Conservation (phyloP, 164 flowering plant species). For the Nelumbo lutea region DNA sequence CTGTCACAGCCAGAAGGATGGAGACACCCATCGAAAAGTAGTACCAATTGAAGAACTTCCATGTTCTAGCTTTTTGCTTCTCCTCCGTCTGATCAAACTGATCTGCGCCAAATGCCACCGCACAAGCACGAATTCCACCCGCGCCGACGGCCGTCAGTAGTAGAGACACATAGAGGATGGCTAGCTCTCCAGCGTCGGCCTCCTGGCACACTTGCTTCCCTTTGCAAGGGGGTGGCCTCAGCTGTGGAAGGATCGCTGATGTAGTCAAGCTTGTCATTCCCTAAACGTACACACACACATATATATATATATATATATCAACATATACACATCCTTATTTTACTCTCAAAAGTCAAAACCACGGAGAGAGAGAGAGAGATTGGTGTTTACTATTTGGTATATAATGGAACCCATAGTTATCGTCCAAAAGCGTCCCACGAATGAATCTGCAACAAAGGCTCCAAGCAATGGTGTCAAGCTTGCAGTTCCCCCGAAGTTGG, state of each 20-base stretch:
- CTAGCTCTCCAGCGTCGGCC: slow-evolving; percentile 23
- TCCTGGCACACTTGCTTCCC: slow-evolving; percentile 9
- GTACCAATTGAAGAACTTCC: slow-evolving; percentile 39
- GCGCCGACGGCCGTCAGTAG: slow-evolving; percentile 45
- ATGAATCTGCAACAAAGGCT: slow-evolving; percentile 63
- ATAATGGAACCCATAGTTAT: slow-evolving; percentile 40
- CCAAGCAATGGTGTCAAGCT: slow-evolving; percentile 42
- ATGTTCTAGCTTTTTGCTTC: slow-evolving; percentile 21
- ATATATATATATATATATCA: neutral
- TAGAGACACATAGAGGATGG: slow-evolving; percentile 26
- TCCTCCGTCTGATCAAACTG: slow-evolving; percentile 26
- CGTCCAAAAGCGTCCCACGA: slow-evolving; percentile 51
- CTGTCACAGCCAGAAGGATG: slow-evolving; percentile 24
- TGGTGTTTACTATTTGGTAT: slow-evolving; percentile 38
- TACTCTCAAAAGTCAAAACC: neutral
- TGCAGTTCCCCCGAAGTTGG: slow-evolving; percentile 40
- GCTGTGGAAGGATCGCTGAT: slow-evolving; percentile 30
- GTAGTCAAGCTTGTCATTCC: slow-evolving; percentile 38
- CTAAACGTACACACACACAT: slow-evolving; percentile 14
- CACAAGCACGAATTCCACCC: slow-evolving; percentile 48
- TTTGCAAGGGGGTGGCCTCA: slow-evolving; percentile 30
- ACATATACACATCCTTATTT: neutral
- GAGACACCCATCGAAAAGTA: slow-evolving; percentile 35
- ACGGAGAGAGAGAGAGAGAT: neutral
- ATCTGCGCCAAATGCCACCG: slow-evolving; percentile 55